Evolutionary conservation across 202 grass and related monocot species (phyloP).

Genomic region (Saccharum hybrid): DNA sequence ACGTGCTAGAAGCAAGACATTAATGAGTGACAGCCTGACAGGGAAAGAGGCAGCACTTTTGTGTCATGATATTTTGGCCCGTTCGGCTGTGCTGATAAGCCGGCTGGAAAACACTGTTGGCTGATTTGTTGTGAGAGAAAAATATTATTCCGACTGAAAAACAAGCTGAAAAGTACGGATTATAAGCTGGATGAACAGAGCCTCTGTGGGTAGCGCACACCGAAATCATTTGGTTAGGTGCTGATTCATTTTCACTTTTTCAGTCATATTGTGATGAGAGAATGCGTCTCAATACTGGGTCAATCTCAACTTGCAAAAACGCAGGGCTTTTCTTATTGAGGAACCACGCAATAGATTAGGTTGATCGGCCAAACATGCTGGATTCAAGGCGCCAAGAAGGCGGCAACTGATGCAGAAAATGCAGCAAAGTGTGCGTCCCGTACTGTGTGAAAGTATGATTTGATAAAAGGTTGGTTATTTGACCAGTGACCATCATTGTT

Average conservation of each 20-base stretch:
- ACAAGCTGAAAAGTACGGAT: too few relatives aligned
- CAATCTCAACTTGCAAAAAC: not conserved
- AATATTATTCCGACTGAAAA: too few relatives aligned
- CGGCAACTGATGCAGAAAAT: not conserved
- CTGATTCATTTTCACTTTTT: slow-evolving; percentile 26
- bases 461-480: not conserved
- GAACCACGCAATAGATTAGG: not conserved
- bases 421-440: not conserved
- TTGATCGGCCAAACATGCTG: slow-evolving; percentile 22
- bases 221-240: slow-evolving; percentile 15
- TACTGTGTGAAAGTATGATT: slow-evolving; percentile 6
- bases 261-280: not conserved
- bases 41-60: not conserved
- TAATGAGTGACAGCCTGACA: not conserved
- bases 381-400: not conserved
- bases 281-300: not conserved
- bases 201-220: not conserved
- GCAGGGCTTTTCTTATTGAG: not conserved
- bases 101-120: too few relatives aligned
- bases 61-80: not conserved
- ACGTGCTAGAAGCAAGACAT: not conserved
- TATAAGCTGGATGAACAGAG: too few relatives aligned
- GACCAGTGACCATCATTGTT: slow-evolving; percentile 13
- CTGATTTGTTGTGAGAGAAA: too few relatives aligned
- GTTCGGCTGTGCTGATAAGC: too few relatives aligned